Percentiles rank a stretch among this genome's conserved stretches.
Conservation (phyloP, 108 stramenopile species). For the Conticribra weissflogii region DNA sequence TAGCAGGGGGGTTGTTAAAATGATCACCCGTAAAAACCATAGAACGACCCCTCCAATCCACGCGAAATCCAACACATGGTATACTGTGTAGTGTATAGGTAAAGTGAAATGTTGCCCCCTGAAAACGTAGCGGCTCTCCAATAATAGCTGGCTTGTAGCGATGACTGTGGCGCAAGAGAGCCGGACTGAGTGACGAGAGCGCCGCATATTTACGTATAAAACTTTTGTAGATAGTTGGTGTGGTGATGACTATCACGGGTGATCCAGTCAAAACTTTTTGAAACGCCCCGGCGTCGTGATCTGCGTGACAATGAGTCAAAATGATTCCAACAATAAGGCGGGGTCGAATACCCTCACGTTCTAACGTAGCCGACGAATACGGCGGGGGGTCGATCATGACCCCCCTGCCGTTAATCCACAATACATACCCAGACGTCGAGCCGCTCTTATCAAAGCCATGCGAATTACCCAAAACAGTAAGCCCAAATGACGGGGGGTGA, state of each 20-base stretch:
- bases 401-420: constrained; percentile 95
- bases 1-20: constrained; percentile 82
- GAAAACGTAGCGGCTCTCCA: constrained; percentile 85
- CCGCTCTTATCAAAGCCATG: constrained; percentile 94
- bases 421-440: constrained; percentile 92
- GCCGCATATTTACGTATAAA: constrained; percentile 96
- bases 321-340: constrained; percentile 91
- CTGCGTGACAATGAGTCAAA: constrained; percentile 93
- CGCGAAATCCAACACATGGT: constrained; percentile 92
- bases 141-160: constrained; percentile 89
- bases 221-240: constrained; percentile 92
- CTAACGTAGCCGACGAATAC: constrained; percentile 85
- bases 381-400: constrained; percentile 97
- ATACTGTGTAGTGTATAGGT: constrained; percentile 92
- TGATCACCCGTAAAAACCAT: constrained; percentile 95
- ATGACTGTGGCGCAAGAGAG: constrained; percentile 81
- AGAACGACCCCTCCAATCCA: constrained; percentile 86
- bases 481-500: constrained; percentile 91
- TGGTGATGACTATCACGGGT: constrained; percentile 89
- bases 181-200: constrained; percentile 81
- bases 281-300: constrained; percentile 96
- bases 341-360: constrained; percentile 87
- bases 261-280: constrained; percentile 92
- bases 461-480: constrained; percentile 93
- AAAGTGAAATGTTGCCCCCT: constrained; percentile 90